Percentiles rank a stretch among this genome's conserved stretches.
Evolutionary conservation across 345 rosid genomes (phyloP).

Genomic region (Raphanus sativus): DNA sequence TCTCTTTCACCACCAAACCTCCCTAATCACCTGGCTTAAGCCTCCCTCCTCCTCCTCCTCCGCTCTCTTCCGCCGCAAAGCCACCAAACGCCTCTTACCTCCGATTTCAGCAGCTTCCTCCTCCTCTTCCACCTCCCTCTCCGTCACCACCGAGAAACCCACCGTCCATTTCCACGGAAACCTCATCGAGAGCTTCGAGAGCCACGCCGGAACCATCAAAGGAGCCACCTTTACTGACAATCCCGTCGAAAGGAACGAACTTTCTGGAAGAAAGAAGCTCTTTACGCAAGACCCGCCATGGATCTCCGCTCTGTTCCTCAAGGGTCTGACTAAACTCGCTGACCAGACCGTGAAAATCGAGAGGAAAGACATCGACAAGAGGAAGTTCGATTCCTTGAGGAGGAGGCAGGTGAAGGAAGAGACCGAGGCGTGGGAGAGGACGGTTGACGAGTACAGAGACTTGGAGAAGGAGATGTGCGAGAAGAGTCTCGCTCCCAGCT

Average conservation of each 20-base stretch:
- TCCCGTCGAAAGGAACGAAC: constrained; percentile 38
- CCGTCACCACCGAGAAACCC: constrained; percentile 36
- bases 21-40: constrained; percentile 36
- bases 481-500: constrained; percentile 75
- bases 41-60: constrained; percentile 25
- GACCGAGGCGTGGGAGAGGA: constrained; percentile 92
- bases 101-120: constrained; percentile 36
- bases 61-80: constrained; percentile 45
- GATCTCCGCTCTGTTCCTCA: constrained; percentile 65
- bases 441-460: constrained; percentile 72
- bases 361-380: constrained; percentile 53
- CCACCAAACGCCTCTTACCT: constrained; percentile 29
- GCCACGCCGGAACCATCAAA: constrained; percentile 27
- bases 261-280: constrained; percentile 38
- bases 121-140: constrained; percentile 44
- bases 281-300: constrained; percentile 80
- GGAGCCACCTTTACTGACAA: constrained; percentile 38
- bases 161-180: constrained; percentile 40
- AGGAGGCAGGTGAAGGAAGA: constrained; percentile 82
- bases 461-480: constrained; percentile 78
- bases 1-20: constrained; percentile 47
- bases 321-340: constrained; percentile 50
- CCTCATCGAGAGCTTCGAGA: constrained; percentile 50
- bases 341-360: constrained; percentile 49
- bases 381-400: constrained; percentile 62